A percentile compares a stretch with the other conserved stretches of the same genome.
These are phyloP conservation scores for Pythium oligandrum DNA, from an alignment of 352 stramenopile genomes.

Conservation along the genomic window DNA sequence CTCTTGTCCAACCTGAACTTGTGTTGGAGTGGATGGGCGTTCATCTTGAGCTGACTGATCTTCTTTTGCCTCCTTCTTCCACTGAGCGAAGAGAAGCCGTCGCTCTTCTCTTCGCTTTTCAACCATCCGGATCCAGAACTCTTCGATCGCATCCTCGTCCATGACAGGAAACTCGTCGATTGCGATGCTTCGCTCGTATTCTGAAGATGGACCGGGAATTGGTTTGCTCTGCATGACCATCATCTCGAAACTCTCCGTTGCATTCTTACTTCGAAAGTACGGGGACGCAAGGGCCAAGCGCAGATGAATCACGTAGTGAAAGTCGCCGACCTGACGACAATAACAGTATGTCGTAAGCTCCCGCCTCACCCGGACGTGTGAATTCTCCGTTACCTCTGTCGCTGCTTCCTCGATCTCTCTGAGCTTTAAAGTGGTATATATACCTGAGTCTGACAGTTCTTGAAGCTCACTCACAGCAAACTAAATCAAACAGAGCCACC, in stretches of 20 bases:
- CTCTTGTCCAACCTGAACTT: too few relatives aligned
- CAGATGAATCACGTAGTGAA: conserved; percentile 78
- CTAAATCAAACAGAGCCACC: conserved; percentile 12
- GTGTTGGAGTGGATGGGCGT: not conserved
- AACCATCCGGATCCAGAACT: conserved; percentile 74
- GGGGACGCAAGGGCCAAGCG: conserved; percentile 57
- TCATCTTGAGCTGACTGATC: not conserved
- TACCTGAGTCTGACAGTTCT: conserved; percentile 61
- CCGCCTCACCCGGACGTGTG: too few relatives aligned
- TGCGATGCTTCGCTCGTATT: conserved; percentile 44
- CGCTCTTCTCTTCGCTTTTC: conserved; percentile 35
- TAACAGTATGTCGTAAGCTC: too few relatives aligned
- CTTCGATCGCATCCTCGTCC: conserved; percentile 70
- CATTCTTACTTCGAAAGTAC: conserved; percentile 55
- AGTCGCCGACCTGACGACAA: conserved; percentile 47
- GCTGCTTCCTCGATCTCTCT: conserved; percentile 42
- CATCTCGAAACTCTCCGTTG: conserved; percentile 59
- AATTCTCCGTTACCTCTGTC: conserved; percentile 28
- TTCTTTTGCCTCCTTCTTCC: conserved; percentile 18
- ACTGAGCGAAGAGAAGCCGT: conserved; percentile 42
- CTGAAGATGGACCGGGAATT: conserved; percentile 4
- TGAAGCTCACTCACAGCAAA: conserved; percentile 60
- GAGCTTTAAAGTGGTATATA: conserved; percentile 63
- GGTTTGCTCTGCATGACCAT: conserved; percentile 74
- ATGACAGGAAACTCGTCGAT: conserved; percentile 87